Evolutionary conservation across 306 rosid species (phyloP).

Genomic region (Inga laurina): DNA sequence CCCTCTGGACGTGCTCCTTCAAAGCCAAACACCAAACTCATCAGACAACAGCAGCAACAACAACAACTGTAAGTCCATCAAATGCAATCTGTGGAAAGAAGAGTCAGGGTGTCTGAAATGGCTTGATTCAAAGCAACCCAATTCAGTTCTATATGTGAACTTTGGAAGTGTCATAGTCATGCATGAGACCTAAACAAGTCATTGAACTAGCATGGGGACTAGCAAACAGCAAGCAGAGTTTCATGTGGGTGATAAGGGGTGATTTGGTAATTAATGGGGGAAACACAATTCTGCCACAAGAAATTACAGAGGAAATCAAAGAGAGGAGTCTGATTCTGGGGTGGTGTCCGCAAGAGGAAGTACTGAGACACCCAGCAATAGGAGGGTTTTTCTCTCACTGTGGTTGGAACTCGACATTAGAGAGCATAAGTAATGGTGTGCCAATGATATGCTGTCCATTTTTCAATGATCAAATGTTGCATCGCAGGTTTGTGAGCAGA

Average conservation of each 20-base stretch:
- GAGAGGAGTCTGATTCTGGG: slow-evolving; percentile 39
- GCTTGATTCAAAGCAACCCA: slow-evolving; percentile 44
- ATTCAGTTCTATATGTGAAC: slow-evolving; percentile 45
- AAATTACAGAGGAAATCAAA: slow-evolving; percentile 32
- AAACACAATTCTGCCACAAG: slow-evolving; percentile 29
- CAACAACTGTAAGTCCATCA: slow-evolving; percentile 3
- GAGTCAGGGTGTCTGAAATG: slow-evolving; percentile 48
- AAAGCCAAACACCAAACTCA: not conserved
- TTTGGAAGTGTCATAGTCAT: slow-evolving; percentile 49
- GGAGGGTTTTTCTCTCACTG: slow-evolving; percentile 52
- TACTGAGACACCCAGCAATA: slow-evolving; percentile 44
- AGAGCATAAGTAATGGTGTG: slow-evolving; percentile 46
- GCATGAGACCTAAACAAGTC: slow-evolving; percentile 41
- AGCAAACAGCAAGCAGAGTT: slow-evolving; percentile 38
- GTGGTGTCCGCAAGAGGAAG: slow-evolving; percentile 62
- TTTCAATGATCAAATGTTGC: slow-evolving; percentile 42
- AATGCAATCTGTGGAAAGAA: slow-evolving; percentile 52
- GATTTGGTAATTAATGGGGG: slow-evolving; percentile 44
- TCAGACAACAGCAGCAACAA: not conserved
- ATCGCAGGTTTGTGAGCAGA: slow-evolving; percentile 35
- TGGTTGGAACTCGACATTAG: slow-evolving; percentile 55
- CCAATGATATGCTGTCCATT: slow-evolving; percentile 47
- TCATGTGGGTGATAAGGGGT: slow-evolving; percentile 57
- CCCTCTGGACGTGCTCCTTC: slow-evolving; percentile 45
- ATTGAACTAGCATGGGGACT: slow-evolving; percentile 58